Evolutionary conservation across 495 filamentous ascomycete species (phyloP), one percentile per base, ranked within the genome.

Genomic region (Penicillium robsamsonii): DNA sequence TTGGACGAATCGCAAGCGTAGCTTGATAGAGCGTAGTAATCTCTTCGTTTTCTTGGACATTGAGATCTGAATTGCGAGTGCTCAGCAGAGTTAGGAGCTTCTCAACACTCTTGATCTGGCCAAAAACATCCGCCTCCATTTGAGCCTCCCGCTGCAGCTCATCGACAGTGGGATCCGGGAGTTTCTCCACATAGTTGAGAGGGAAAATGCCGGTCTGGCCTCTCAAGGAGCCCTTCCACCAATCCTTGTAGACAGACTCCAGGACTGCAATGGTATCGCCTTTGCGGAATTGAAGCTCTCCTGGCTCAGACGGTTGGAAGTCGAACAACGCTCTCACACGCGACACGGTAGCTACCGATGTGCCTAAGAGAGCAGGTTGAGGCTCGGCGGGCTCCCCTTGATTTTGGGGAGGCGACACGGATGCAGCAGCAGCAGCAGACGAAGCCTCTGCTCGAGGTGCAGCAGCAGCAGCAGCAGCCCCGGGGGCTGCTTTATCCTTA

Each of bases 141-240:
- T 96, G 90, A 30, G 94, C 93, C 73, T 97, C 95, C 52, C 90
- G 84, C 72, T 96, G 92, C 61, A 98, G 73, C 75, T 98, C 95
- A 49, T 98, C 93, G 38, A 86, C 85, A 13, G 94, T 97, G 3
- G 94, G 94, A 62, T 98, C 94, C 35, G 92, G 82, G 49, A 98
- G 78, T 72, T 98, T 98, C 72, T 98, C 94, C 20, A 98, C 95
- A 71, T 98, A 98, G 72, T 98, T 98, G 50, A 98, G 81, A 25
- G 94, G 94, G 72, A 98, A 98, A 60, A 98, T 98, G 57, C 94
- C 94, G 15, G 91, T 97, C 68, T 97, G 91, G 5, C 94, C 94
- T 69, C 90, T 84, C 58, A 97, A 72, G 43, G 91, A 95, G 4
- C 94, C 94, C 65, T 96, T 95, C 94, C 94, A 98, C 94, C 94